Evolutionary conservation across 208 protist species (phyloP), one percentile per base, ranked within the genome.

Genomic region (Acanthamoeba castellanii): DNA sequence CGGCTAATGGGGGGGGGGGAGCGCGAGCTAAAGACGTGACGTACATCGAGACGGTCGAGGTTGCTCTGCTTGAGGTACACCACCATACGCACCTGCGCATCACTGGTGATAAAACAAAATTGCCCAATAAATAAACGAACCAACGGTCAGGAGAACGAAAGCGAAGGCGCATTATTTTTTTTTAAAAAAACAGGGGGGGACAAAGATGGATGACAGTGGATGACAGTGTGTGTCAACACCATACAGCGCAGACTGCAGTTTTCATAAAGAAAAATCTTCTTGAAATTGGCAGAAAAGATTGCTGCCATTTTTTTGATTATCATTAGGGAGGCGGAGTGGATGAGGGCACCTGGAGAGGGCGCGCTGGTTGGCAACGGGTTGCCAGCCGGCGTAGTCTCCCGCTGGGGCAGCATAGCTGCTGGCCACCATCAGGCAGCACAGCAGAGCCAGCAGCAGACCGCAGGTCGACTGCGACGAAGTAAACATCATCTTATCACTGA

Each of bases 51-150:
- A 81, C 72, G 72, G 32, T 81, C 72, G 5, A 81, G 72, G 72
- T 81, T 81, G 72, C 72, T 81, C 32, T 81, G 72, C 72, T 81
- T 81, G 30, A 81, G 32, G 72, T 81, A 81, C 30, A 81, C 72
- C 13, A 81, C 72, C 72, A 81, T 27, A 1, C 72, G 72, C 72
- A 81, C 72, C 6, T 81, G 72, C 72, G 16, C 72, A 22, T 50
- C 72, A 18, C 72, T 81, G 34, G 9, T 18, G 1, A 22, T 16
- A 9, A 16, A 11, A n/a, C 0, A 30, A 70, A 11, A 22, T 22
- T 70, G 61, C 61, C 61, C 27, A n/a, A 27, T 27, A 0, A 30
- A 22, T 76, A 42, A n/a, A 16, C 4, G 27, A n/a, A 42, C 68
- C 16, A 76, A 59, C 16, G 52, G 1, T 0, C 2, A 59, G 18